These are phyloP conservation scores for Trichoderma endophyticum DNA, from an alignment of 2,329 filamentous ascomycete genomes.

Conservation along the genomic window DNA sequence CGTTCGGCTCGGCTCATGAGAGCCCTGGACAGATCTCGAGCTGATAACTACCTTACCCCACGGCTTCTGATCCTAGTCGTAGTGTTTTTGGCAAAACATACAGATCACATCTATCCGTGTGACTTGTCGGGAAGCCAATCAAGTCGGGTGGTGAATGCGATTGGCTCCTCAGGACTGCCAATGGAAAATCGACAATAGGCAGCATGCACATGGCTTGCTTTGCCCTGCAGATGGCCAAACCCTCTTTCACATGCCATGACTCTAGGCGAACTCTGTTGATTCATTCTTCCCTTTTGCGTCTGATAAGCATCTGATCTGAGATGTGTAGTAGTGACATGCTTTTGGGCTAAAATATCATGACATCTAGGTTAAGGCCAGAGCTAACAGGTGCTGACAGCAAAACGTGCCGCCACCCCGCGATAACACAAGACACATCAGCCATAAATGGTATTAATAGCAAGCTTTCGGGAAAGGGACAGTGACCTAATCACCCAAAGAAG, in stretches of 20 bases:
- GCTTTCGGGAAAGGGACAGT: conserved; percentile 6
- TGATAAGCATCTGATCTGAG: not conserved
- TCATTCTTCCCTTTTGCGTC: not conserved
- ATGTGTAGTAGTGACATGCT: not conserved
- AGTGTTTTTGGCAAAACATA: not conserved
- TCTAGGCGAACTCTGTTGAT: not conserved
- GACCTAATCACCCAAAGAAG: not conserved
- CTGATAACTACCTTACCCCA: not conserved
- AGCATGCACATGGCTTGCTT: not conserved
- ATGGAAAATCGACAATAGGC: not conserved
- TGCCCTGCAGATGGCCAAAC: not conserved
- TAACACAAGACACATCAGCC: not conserved
- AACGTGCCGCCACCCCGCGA: not conserved
- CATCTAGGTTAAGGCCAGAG: not conserved
- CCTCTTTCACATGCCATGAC: not conserved
- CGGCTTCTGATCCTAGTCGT: not conserved
- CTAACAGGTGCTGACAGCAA: not conserved
- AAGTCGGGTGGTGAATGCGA: not conserved
- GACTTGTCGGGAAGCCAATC: not conserved
- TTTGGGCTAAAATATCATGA: not conserved
- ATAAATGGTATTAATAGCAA: not conserved
- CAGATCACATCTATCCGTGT: not conserved
- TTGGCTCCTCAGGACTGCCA: not conserved
- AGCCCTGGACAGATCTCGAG: not conserved
- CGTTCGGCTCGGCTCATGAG: not conserved